Evolutionary conservation across 106 monocot genomes (phyloP).

Genomic region (Triglochin maritima): DNA sequence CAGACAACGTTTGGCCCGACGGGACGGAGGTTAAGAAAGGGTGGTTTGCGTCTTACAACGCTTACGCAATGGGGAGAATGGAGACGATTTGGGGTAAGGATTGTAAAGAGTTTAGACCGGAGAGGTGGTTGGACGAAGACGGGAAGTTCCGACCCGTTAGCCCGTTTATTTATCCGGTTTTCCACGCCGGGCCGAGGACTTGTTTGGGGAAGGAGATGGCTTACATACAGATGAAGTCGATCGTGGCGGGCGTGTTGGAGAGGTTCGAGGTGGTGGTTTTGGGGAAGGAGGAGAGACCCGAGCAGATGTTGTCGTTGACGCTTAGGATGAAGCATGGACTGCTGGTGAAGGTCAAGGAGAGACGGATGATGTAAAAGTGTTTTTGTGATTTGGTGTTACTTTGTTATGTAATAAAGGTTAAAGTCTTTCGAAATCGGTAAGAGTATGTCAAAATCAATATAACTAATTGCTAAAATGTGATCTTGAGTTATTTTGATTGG

Average conservation of each 20-base stretch:
- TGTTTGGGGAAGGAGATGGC: conserved; percentile 18
- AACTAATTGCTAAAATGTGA: too few species aligned
- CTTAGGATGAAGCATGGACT: conserved; percentile 9
- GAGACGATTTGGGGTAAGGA: conserved; percentile 15
- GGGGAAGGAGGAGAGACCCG: not conserved
- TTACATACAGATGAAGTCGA: conserved; percentile 10
- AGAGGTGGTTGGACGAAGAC: conserved; percentile 12
- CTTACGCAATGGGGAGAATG: conserved; percentile 17
- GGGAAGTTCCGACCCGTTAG: conserved; percentile 8
- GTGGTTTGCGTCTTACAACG: conserved; percentile 5
- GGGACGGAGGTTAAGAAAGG: conserved; percentile 5
- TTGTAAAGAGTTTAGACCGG: conserved; percentile 10
- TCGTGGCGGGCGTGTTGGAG: not conserved
- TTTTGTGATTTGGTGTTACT: too few species aligned
- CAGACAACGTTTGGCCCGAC: conserved; percentile 12
- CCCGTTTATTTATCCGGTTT: conserved; percentile 4
- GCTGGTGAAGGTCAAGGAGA: not conserved
- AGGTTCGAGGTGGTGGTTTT: not conserved
- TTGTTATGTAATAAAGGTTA: too few species aligned
- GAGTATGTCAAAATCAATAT: too few species aligned
- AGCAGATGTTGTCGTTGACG: not conserved
- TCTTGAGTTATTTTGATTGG: too few species aligned
- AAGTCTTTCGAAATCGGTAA: too few species aligned
- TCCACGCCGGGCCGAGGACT: conserved; percentile 11
- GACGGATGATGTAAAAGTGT: not conserved